Base-by-base conservation (phyloP, 1,284 basidiomycete species). In the Irpex lacteus region DNA sequence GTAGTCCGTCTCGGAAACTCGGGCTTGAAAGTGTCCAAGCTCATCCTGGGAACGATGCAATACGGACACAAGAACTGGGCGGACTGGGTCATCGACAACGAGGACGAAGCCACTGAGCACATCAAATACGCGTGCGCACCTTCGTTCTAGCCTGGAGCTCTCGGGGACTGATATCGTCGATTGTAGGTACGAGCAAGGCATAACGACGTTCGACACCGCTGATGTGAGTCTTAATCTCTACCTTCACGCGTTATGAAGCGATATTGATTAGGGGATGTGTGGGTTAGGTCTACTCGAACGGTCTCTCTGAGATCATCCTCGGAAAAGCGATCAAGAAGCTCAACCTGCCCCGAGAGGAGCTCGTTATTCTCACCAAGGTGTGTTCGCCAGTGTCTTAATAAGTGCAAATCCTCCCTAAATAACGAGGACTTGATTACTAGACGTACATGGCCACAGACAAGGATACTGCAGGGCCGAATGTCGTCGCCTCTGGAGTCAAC, bases 141-240 rank as follows among this genome's bases (percentile, higher is more conserved):
- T 1, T 13, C 34, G 32, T 32, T 7, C 7, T 32, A 18, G 15
- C 21, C 21, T 32, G 13, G 5, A 4, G 26, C 15, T 38, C 13
- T 34, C n/a, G 37, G 32, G 3, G n/a, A 38, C 37, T 19, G n/a
- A 15, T 59, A 18, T 50, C 18, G 2, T 15, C 8, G 13, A 19
- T 18, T 11, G 21, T 44, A 65, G 63, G 4, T 65, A 63, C 49
- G 62, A 66, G 19, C 50, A 49, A 3, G 65, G 65, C 9, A 66
- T 66, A 19, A 61, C 63, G 26, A 63, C 65, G 11, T 66, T 82
- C 66, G 83, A 84, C 69, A 87, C 87, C 0, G 85, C 87, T 26
- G 85, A 69, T 50, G 40, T 44, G 15, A 44, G 40, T 44, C 40
- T 44, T 4, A 1, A 44, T 44, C 8, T 15, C 40, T 44, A 26